phyloP scores from a whole-genome alignment of 2,329 filamentous ascomycete species.

The Epichloe gansuensis region DNA sequence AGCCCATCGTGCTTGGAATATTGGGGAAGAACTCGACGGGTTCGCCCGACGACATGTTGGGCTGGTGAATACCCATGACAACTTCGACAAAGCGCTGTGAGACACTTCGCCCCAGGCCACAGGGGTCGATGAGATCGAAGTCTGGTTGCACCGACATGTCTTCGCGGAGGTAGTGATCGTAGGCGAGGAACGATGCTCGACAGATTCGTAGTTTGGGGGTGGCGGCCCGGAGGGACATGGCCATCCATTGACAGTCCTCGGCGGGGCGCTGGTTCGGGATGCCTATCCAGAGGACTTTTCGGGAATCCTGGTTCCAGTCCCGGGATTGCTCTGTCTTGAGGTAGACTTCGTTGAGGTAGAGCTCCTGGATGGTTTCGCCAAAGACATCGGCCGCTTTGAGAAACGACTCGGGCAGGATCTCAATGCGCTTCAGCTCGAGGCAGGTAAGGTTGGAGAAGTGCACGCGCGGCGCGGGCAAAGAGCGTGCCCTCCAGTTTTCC shows the following conservation, averaged over 20 bases:
- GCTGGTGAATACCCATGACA: conserved; percentile 27
- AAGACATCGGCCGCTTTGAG: conserved; percentile 22
- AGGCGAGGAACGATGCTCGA: conserved; percentile 31
- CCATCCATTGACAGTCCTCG: conserved; percentile 28
- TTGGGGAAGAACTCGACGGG: conserved; percentile 23
- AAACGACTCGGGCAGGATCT: conserved; percentile 26
- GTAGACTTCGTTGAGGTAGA: conserved; percentile 34
- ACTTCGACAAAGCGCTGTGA: conserved; percentile 37
- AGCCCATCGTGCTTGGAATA: conserved; percentile 16
- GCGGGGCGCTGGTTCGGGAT: conserved; percentile 29
- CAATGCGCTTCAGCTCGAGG: conserved; percentile 32
- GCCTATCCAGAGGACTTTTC: conserved; percentile 32
- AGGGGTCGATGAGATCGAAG: conserved; percentile 31
- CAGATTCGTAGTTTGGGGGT: conserved; percentile 26
- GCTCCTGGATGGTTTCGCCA: conserved; percentile 27
- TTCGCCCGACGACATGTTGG: conserved; percentile 19
- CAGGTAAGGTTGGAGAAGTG: conserved; percentile 26
- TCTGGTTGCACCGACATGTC: conserved; percentile 15
- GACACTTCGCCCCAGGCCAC: conserved; percentile 26
- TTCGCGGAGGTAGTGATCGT: conserved; percentile 27
- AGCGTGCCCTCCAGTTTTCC: conserved; percentile 28
- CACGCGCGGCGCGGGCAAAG: conserved; percentile 25
- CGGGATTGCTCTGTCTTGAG: conserved; percentile 28
- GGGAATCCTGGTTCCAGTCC: conserved; percentile 20
- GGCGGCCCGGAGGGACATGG: conserved; percentile 26